Evolutionary conservation across 345 rosid species (phyloP), one percentile per base, ranked within the genome.

Genomic region (Dovyalis caffra): DNA sequence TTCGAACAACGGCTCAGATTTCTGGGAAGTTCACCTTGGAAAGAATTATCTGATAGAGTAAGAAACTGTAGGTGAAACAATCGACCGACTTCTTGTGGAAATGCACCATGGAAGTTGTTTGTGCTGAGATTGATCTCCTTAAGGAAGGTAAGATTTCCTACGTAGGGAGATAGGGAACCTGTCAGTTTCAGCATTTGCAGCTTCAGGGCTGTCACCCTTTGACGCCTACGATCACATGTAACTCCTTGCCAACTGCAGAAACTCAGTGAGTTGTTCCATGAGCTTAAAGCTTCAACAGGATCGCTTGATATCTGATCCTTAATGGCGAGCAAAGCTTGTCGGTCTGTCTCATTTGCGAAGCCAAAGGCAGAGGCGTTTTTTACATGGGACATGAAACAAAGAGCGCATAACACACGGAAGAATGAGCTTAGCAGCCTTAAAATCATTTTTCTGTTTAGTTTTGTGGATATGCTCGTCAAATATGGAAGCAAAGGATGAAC

Each of bases 181-280:
- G 61, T 66, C 61, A 78, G 64, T 11, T 73, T 23, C n/a, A 60
- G 49, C 2, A 14, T 8, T 49, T 53, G 4, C 28, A 29, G 45
- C 1, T 32, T 23, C 10, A 33, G 28, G 1, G 15, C 9, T 45
- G 67, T 45, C 4, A 82, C 85, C 38, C 80, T 73, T n/a, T 73
- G 72, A 31, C 70, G 78, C 7, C 21, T 49, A 1, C 8, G 29
- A 26, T 71, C 56, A 21, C 85, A 79, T 6, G 71, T 61, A 49
- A 79, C 75, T 4, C 85, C 83, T 31, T 23, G 15, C 83, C 85
- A 79, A 8, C 28, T 35, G 71, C 80, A 82, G 31, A 79, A 70
- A 5, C 10, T 11, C 4, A 8, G 5, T 11, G 64, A 70, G 38
- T 21, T 35, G 5, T 70, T 70, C 72, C 72, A 68, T 0, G 72